Evolutionary conservation across 495 filamentous ascomycete species (phyloP).

Genomic region (Penicillium chermesinum): DNA sequence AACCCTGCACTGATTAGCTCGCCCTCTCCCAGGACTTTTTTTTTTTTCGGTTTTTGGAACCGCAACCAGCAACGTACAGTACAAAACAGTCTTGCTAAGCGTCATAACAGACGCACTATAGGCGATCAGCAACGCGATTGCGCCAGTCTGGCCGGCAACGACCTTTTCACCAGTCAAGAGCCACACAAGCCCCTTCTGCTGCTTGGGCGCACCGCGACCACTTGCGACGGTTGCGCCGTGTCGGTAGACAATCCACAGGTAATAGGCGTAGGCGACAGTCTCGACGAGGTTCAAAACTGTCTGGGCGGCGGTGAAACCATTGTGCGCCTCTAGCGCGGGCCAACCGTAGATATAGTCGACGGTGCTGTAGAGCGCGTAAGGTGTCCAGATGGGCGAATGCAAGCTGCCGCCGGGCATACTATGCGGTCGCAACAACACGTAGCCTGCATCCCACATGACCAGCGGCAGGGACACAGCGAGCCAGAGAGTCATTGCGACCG

Average conservation of each 20-base stretch:
- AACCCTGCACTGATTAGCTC: slow-evolving; percentile 48
- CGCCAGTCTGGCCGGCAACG: slow-evolving; percentile 55
- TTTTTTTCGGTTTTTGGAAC: no score
- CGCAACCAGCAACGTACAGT: slow-evolving; percentile 53
- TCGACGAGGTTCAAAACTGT: slow-evolving; percentile 69
- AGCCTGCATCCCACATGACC: slow-evolving; percentile 77
- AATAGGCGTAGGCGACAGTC: slow-evolving; percentile 62
- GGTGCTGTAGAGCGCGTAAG: slow-evolving; percentile 75
- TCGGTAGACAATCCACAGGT: slow-evolving; percentile 56
- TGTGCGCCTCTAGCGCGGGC: slow-evolving; percentile 63
- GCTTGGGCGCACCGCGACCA: slow-evolving; percentile 30
- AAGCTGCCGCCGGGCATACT: slow-evolving; percentile 74
- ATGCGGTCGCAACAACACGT: slow-evolving; percentile 76
- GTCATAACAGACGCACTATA: slow-evolving; percentile 75
- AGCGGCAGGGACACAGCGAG: slow-evolving; percentile 72
- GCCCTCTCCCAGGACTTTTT: neutral
- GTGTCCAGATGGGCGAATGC: slow-evolving; percentile 70
- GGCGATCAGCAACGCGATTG: slow-evolving; percentile 58
- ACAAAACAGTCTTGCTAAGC: slow-evolving; percentile 79
- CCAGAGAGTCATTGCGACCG: slow-evolving; percentile 63
- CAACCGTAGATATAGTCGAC: slow-evolving; percentile 84
- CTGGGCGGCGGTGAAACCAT: slow-evolving; percentile 81
- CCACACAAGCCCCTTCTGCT: slow-evolving; percentile 32
- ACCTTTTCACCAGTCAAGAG: slow-evolving; percentile 46
- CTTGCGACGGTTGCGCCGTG: slow-evolving; percentile 36